Percentiles rank a stretch among this genome's conserved stretches.
Conservation (phyloP, 2,329 filamentous ascomycete genomes). For the Trichoderma sp. region DNA sequence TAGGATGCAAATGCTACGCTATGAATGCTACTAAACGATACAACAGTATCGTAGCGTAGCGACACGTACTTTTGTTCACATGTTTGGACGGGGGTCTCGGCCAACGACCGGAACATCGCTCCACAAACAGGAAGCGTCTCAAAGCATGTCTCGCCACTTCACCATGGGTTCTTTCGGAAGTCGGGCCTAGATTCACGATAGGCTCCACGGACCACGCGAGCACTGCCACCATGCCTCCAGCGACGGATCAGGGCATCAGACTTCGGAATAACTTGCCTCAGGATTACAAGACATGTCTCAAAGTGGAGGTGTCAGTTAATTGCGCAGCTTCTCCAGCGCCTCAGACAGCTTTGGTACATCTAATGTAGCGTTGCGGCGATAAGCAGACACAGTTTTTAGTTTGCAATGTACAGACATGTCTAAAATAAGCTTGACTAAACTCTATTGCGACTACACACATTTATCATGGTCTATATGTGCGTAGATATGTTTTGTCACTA, state of each 20-base stretch:
- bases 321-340: not conserved
- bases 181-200: not conserved
- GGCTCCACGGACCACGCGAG: constrained; percentile 1
- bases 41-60: not conserved
- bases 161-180: not conserved
- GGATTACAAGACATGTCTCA: not conserved
- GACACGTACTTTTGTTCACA: not conserved
- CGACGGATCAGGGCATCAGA: not conserved
- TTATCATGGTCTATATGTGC: not conserved
- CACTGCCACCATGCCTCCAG: not conserved
- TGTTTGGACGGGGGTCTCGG: not conserved
- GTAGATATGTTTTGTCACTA: not conserved
- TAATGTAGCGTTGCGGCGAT: not conserved
- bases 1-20: constrained; percentile 11
- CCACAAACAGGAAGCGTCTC: constrained; percentile 9
- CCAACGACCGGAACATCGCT: constrained; percentile 13
- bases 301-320: not conserved
- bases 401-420: not conserved
- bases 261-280: not conserved
- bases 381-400: not conserved
- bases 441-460: not conserved
- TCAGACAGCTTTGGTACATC: not conserved
- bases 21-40: not conserved
- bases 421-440: not conserved
- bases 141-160: not conserved